Evolutionary conservation across 2,329 filamentous ascomycete genomes (phyloP), one percentile per base, ranked within the genome.

Genomic region (Eurotiales sp.): DNA sequence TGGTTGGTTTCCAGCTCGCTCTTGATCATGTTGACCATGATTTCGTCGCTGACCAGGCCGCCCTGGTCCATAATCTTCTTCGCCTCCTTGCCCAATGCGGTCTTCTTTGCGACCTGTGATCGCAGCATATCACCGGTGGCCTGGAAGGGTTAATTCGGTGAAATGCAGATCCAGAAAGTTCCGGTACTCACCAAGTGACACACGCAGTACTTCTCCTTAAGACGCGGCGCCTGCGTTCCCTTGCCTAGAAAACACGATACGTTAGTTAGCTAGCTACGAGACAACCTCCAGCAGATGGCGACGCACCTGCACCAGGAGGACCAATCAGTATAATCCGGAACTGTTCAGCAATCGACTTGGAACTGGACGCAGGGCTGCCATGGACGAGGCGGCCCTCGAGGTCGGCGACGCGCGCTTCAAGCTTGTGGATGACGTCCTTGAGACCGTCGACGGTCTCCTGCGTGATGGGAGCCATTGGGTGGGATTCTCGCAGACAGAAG

Each of bases 21-120:
- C 84, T 93, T 92, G 79, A 99, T 99, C 93, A 99, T 99, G 75
- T 92, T 90, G 73, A 99, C 88, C 83, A 99, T 92, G 70, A 99
- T 99, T 70, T 97, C 92, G 74, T 99, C 93, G 73, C 90, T 95
- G 71, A 99, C 93, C 54, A 99, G 84, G 62, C 92, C 92, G 64
- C 93, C 93, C 71, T 92, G 87, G 70, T 99, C 93, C 93, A 99
- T 99, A 74, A 99, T 99, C 85, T 97, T 97, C 86, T 99, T 99
- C 60, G 93, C 93, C 79, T 96, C 90, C 69, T 88, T 84, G 63
- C 93, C 93, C 59, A 99, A 84, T 54, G 88, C 76, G 52, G 93
- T 99, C 85, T 97, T 96, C 78, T 95, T 95, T 59, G 92, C 88
- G 68, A 99, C 93, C 75, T 99, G 93, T 61, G 91, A 95, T 67